Percentiles rank a stretch among this genome's conserved stretches.
Evolutionary conservation across 1,284 basidiomycete species (phyloP).

Genomic region (Ceratobasidium sp.): DNA sequence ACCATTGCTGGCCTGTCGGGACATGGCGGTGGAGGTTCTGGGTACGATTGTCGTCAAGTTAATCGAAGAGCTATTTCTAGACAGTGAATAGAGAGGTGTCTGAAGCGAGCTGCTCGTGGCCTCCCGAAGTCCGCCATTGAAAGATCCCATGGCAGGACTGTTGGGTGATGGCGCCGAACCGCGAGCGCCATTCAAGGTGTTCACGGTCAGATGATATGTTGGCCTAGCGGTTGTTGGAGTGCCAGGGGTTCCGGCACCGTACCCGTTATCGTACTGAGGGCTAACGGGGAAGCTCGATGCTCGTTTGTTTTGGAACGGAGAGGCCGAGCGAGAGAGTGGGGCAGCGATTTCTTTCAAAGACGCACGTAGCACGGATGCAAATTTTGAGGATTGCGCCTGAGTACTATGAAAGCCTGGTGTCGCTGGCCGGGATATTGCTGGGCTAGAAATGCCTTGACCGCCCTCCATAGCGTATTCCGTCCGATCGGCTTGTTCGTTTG

Average conservation of each 20-base stretch:
- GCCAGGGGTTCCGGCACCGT: neutral
- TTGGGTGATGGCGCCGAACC: slow-evolving; percentile 33
- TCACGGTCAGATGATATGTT: slow-evolving; percentile 26
- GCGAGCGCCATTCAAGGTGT: slow-evolving; percentile 17
- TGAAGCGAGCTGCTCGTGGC: slow-evolving; percentile 27
- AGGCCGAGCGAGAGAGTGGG: slow-evolving; percentile 27
- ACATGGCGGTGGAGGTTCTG: slow-evolving; percentile 39
- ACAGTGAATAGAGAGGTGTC: slow-evolving; percentile 41
- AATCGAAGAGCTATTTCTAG: slow-evolving; percentile 46
- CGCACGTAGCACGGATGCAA: slow-evolving; percentile 34
- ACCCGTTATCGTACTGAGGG: slow-evolving; percentile 9
- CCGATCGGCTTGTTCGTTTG: slow-evolving; percentile 37
- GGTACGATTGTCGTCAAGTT: slow-evolving; percentile 47
- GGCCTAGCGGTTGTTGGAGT: slow-evolving; percentile 24
- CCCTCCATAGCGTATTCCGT: slow-evolving; percentile 43
- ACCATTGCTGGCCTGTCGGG: slow-evolving; percentile 15
- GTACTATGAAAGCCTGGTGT: slow-evolving; percentile 32
- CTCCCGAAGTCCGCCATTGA: neutral
- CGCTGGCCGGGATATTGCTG: slow-evolving; percentile 27
- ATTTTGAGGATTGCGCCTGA: slow-evolving; percentile 20
- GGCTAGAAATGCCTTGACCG: slow-evolving; percentile 25
- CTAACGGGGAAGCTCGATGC: slow-evolving; percentile 33
- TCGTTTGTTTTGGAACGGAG: slow-evolving; percentile 39
- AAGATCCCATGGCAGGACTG: slow-evolving; percentile 30
- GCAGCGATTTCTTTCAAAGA: slow-evolving; percentile 36